phyloP scores from a whole-genome alignment of 345 rosid genomes.

The Rubroshorea leprosula region DNA sequence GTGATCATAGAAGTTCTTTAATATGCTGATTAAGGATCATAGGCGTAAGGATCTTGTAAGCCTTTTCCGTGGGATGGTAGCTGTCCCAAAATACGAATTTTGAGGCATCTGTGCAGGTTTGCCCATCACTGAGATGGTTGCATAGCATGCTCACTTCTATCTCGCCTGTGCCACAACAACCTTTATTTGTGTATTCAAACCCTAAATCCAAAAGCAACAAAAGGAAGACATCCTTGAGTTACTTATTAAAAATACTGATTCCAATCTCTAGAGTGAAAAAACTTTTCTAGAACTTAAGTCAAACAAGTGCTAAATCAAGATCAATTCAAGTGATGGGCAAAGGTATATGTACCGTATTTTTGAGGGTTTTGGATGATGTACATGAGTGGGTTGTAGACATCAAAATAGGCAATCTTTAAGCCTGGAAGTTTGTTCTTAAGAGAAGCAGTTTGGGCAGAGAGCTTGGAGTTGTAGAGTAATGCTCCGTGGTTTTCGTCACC shows the following conservation, averaged over 20 bases:
- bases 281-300: too few species aligned
- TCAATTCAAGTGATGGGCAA: too few species aligned
- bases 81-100: too few species aligned
- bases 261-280: too few species aligned
- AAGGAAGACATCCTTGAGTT: not conserved
- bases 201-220: slow-evolving; percentile 26
- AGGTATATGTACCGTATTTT: too few species aligned
- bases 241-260: too few species aligned
- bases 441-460: slow-evolving; percentile 18
- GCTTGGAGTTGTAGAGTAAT: too few species aligned
- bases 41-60: too few species aligned
- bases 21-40: too few species aligned
- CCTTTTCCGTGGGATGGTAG: too few species aligned
- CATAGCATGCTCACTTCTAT: slow-evolving; percentile 52
- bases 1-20: too few species aligned
- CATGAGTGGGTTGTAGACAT: slow-evolving; percentile 25
- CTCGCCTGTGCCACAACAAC: slow-evolving; percentile 72
- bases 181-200: slow-evolving; percentile 41
- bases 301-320: too few species aligned
- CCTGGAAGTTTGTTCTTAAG: slow-evolving; percentile 20
- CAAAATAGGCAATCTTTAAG: slow-evolving; percentile 24
- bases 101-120: slow-evolving; percentile 35
- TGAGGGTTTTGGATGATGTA: slow-evolving; percentile 34
- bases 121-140: slow-evolving; percentile 21
- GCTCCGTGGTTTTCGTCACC: slow-evolving; percentile 45